Evolutionary conservation across 2,329 filamentous ascomycete genomes (phyloP).

Genomic region (Fusarium kyushuense): DNA sequence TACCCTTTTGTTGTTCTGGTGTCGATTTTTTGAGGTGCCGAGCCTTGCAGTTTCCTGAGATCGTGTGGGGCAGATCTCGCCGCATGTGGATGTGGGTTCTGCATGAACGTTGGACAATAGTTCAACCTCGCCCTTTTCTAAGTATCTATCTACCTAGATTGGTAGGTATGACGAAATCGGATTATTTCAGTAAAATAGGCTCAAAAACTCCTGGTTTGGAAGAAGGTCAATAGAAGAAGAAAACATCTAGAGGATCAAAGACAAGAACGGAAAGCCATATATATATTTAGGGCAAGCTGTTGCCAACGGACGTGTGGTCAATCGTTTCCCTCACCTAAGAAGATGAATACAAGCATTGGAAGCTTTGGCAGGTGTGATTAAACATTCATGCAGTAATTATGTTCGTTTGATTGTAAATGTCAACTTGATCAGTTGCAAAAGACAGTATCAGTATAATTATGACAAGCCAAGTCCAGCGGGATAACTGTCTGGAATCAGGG

Average conservation of each 20-base stretch:
- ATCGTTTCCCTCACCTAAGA: neutral
- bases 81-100: neutral
- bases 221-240: neutral
- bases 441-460: neutral
- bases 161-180: neutral
- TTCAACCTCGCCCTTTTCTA: neutral
- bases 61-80: neutral
- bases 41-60: neutral
- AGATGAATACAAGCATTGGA: neutral
- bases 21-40: neutral
- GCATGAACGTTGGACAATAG: neutral
- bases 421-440: neutral
- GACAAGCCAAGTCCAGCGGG: neutral
- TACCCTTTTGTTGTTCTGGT: neutral
- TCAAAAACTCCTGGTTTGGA: neutral
- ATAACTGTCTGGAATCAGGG: neutral
- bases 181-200: neutral
- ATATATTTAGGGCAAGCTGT: neutral
- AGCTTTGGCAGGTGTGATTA: neutral
- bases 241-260: neutral
- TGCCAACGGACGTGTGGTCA: neutral
- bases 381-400: neutral
- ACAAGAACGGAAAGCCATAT: neutral
- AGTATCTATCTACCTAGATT: too few relatives aligned
- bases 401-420: too few relatives aligned